Evolutionary conservation across 768 basidiomycete genomes (phyloP).

Genomic region (Termitomyces heimii): DNA sequence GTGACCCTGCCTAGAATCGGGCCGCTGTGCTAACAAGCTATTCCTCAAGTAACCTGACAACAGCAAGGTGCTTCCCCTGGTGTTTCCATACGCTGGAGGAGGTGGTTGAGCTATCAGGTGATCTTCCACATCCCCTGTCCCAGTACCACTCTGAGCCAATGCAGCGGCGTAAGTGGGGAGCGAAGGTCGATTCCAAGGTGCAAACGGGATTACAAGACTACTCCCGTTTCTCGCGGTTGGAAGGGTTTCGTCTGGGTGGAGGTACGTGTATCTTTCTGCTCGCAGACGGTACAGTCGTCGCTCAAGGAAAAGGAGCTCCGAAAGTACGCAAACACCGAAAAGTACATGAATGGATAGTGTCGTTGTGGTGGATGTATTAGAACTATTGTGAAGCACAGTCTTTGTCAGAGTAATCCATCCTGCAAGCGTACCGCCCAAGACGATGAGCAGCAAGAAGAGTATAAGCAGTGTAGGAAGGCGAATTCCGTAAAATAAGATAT

Average conservation of each 20-base stretch:
- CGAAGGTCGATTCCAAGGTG: conserved; percentile 69
- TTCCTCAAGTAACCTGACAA: conserved; percentile 46
- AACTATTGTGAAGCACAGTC: conserved; percentile 7
- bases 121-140: conserved; percentile 75
- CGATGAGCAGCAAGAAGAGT: conserved; percentile 32
- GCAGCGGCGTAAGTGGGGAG: conserved; percentile 69
- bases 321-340: conserved; percentile 46
- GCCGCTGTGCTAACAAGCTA: conserved; percentile 43
- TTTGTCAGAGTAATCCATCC: conserved; percentile 47
- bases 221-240: conserved; percentile 30
- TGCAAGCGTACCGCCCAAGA: conserved; percentile 42
- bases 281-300: conserved; percentile 60
- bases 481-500: conserved; percentile 36
- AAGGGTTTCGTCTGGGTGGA: conserved; percentile 54
- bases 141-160: conserved; percentile 59
- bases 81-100: conserved; percentile 75
- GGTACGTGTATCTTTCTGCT: conserved; percentile 53
- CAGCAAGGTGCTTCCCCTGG: conserved; percentile 61
- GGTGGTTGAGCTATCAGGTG: conserved; percentile 60
- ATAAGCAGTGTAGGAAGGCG: conserved; percentile 35
- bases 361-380: conserved; percentile 16
- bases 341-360: conserved; percentile 58
- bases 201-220: conserved; percentile 32
- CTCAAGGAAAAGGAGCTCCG: conserved; percentile 57
- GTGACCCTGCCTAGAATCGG: conserved; percentile 27